These are phyloP conservation scores for Pseudogymnoascus sp. DNA, from an alignment of 2,329 filamentous ascomycete species.

Conservation along the genomic window DNA sequence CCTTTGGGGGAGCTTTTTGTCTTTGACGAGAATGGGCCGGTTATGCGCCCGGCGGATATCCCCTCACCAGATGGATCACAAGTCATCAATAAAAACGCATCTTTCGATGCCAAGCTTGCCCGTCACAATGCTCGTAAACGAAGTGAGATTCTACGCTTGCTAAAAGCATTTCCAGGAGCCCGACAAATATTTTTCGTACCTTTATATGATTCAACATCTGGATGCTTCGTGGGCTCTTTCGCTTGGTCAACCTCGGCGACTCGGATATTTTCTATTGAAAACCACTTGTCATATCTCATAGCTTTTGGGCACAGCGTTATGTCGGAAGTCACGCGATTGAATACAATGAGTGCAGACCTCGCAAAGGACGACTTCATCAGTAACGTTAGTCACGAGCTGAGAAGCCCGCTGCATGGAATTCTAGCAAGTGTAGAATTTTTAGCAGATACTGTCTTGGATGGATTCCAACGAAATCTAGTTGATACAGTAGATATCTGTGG, in stretches of 20 bases:
- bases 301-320: slow-evolving; percentile 23
- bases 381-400: slow-evolving; percentile 23
- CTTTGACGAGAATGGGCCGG: not conserved
- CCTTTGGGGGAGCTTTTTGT: not conserved
- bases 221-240: slow-evolving; percentile 22
- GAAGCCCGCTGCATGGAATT: slow-evolving; percentile 35
- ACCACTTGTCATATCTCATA: slow-evolving; percentile 20
- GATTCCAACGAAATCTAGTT: slow-evolving; percentile 37
- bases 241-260: slow-evolving; percentile 22
- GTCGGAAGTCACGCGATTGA: slow-evolving; percentile 21
- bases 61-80: not conserved
- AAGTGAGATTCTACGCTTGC: not conserved
- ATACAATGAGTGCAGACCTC: slow-evolving; percentile 19
- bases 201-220: slow-evolving; percentile 24
- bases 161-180: slow-evolving; percentile 18
- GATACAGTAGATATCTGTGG: slow-evolving; percentile 42
- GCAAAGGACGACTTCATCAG: slow-evolving; percentile 24
- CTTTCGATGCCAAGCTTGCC: slow-evolving; percentile 1
- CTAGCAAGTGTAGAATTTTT: slow-evolving; percentile 44
- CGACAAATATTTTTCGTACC: slow-evolving; percentile 26
- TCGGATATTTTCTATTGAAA: slow-evolving; percentile 20
- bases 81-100: not conserved
- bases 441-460: slow-evolving; percentile 37
- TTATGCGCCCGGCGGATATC: not conserved
- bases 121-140: slow-evolving; percentile 8